These are phyloP conservation scores for Pseudogymnoascus sp. DNA, from an alignment of 2,329 filamentous ascomycete genomes.

Conservation along the genomic window DNA sequence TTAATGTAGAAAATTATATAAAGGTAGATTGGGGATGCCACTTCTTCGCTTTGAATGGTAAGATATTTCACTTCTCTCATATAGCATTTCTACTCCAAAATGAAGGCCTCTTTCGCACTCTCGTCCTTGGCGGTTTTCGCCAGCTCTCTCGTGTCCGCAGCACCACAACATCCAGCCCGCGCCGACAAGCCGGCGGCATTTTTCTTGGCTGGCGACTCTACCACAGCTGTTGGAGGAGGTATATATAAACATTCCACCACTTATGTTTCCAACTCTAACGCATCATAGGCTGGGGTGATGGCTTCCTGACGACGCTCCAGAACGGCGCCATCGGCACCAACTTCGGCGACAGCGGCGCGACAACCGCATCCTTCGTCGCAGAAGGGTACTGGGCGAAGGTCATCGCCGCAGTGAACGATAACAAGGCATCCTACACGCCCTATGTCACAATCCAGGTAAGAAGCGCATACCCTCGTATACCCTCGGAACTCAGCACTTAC, in stretches of 20 bases:
- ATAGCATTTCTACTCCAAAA: background rate
- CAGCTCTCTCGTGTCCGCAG: background rate
- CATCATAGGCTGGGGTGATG: conserved; percentile 37
- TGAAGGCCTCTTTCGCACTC: conserved; percentile 1
- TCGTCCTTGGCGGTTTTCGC: background rate
- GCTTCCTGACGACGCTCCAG: conserved; percentile 38
- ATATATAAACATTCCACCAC: background rate
- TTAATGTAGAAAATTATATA: background rate
- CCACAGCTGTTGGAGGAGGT: conserved; percentile 21
- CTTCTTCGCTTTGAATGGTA: background rate
- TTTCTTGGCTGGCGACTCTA: conserved; percentile 32
- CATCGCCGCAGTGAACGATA: conserved; percentile 28
- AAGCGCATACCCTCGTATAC: too few relatives aligned
- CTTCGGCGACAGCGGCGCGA: conserved; percentile 37
- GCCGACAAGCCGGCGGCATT: conserved; percentile 25
- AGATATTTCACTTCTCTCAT: background rate
- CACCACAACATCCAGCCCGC: background rate
- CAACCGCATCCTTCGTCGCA: conserved; percentile 37
- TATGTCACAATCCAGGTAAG: conserved; percentile 40
- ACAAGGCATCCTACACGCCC: conserved; percentile 29
- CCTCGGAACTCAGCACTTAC: background rate
- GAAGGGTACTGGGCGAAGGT: conserved; percentile 38
- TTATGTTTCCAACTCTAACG: conserved; percentile 13
- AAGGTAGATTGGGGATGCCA: background rate
- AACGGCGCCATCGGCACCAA: conserved; percentile 36